Base-by-base conservation (phyloP, 768 basidiomycete species). In the Podaxis pistillaris region DNA sequence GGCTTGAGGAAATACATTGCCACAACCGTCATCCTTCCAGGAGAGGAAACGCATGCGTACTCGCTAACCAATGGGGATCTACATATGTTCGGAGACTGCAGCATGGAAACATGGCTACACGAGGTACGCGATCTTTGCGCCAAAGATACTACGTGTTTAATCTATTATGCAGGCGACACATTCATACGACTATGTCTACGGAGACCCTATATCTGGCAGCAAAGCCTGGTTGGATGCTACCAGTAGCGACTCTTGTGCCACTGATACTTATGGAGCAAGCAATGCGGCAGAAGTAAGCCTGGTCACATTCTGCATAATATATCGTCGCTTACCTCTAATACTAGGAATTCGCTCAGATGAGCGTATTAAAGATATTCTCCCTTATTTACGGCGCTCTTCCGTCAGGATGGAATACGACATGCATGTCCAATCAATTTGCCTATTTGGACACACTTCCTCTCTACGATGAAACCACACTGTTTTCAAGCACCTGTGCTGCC, bases 321-420 rank as follows among this genome's bases (percentile, higher is more conserved):
- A 49, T 26, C 8, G 49, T 50, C 13, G 6, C 49, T 50, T 22
- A 50, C 6, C 12, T 9, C 22, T 12, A 13, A 13, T 11, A 24
- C n/a, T 12, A 75, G 73, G 73, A 74, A 33, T 72, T 75, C 30
- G 75, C 75, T 0, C 75, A 76, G 65, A 53, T 71, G 41, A 58
- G 67, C 26, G 70, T 76, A 0, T 40, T 74, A 8, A 70, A 67
- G 44, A 55, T 70, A 13, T 74, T 69, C 65, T 53, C 63, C 6
- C 58, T 74, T 17, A 59, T 72, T 0, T 64, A 75, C 58, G 62
- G 67, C 7, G 53, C 59, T 1, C 68, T 73, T 2, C 73, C 72
- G 1, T 57, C 62, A 0, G 74, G 72, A 0, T 75, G 70, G 66
- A 30, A 58, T 7, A 15, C 66, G 11, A 63, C 63, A 33, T 76